Evolutionary conservation across 306 rosid genomes (phyloP), one percentile per base, ranked within the genome.

Genomic region (Lathyrus oleraceus): DNA sequence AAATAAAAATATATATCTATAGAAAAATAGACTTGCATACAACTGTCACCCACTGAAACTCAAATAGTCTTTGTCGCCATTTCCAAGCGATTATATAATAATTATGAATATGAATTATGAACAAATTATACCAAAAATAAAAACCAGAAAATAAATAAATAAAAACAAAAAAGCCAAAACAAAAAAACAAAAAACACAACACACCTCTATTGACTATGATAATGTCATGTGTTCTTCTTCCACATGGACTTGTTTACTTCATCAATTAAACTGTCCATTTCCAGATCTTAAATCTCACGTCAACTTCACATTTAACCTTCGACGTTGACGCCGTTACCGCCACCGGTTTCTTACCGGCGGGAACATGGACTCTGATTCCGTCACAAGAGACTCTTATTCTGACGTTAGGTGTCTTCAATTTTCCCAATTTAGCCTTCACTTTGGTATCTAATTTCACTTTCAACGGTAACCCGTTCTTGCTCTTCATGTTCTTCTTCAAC

Each of bases 221-320:
- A 5, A 15, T 54, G 61, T 14, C 17, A 35, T 36, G 35, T 44
- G n/a, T 27, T 27, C 70, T 59, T n/a, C 14, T 35, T 7, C 11
- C 45, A 16, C 47, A 35, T 15, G 65, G 10, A 2, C 20, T 59
- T 35, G 32, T 39, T 63, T 21, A 36, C 16, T 56, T 49, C 65
- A 59, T 28, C 84, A 25, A 12, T 12, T 27, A 87, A 71, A 94
- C 30, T 2, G 94, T 88, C 98, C 97, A 94, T 61, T 91, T 94
- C 98, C 98, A 94, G 94, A 94, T 94, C 97, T 94, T 94, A 69
- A 94, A 32, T 64, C 86, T 80, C 4, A 86, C 75, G 51, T 88
- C 87, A 8, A 88, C 97, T 48, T 87, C 44, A 56, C 98, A 94
- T 73, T 86, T 81, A 1, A 89, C 87, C 10, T 78, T 74, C 0